A percentile compares a stretch with the other conserved stretches of the same genome.
Conservation (phyloP, 768 basidiomycete genomes). For the Mycena crocata region DNA sequence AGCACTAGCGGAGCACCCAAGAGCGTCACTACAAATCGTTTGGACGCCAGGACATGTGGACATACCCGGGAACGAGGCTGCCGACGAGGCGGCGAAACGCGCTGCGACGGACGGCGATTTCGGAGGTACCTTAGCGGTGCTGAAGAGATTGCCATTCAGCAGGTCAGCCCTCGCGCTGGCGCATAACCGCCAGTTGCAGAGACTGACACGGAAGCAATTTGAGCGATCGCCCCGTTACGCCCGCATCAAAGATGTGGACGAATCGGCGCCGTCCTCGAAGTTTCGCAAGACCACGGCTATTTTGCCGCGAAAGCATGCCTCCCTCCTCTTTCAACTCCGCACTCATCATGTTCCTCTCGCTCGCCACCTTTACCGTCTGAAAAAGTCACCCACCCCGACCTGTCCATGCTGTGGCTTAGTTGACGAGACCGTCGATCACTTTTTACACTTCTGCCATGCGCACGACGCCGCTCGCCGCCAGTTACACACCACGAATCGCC, state of each 20-base stretch:
- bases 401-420: background rate
- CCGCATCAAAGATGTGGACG: background rate
- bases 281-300: too few species aligned
- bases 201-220: background rate
- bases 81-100: slow-evolving; percentile 7
- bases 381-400: background rate
- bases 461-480: background rate
- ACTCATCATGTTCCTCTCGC: too few species aligned
- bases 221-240: background rate
- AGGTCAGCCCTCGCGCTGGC: background rate
- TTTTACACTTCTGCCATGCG: background rate
- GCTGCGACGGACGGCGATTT: background rate
- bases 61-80: too few species aligned
- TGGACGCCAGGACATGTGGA: too few species aligned
- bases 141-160: background rate
- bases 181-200: background rate
- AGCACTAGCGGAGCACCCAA: too few species aligned
- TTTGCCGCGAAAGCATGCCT: slow-evolving; percentile 1
- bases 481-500: background rate
- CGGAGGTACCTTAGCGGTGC: background rate
- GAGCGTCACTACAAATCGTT: too few species aligned
- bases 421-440: too few species aligned
- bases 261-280: too few species aligned
- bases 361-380: background rate
- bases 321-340: slow-evolving; percentile 5